Evolutionary conservation across 1,284 basidiomycete genomes (phyloP), one percentile per base, ranked within the genome.

Genomic region (Golubevia sp.): DNA sequence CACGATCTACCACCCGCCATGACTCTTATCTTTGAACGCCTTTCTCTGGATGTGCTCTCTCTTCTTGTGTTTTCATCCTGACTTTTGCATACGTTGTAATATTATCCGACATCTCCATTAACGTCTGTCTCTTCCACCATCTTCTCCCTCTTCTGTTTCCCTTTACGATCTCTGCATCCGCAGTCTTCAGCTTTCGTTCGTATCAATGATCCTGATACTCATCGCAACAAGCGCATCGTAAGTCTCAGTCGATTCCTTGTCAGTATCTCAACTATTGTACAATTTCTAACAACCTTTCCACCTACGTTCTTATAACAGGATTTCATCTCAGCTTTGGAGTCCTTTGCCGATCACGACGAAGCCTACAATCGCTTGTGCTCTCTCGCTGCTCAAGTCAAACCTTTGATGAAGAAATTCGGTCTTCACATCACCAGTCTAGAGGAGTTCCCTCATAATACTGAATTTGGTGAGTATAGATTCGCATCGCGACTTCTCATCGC

Each of bases 371-470:
- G 67, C 21, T 63, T 76, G 15, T 63, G 62, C 8, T 70, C 70
- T 58, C 63, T 76, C 2, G 70, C 74, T 23, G 74, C 74, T 18
- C 66, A 70, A 34, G 73, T 75, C 21, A 71, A 74, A 56, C 74
- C 74, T 1, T 63, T 76, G 6, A 76, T 76, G 74, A 72, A 71
- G 53, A 53, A 53, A 23, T 66, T 73, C 25, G 74, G 73, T 13
- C 71, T 76, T 34, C 66, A 68, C 58, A 68, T 76, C 62, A 76
- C 74, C 62, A 73, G 70, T 20, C 64, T 76, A 13, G 74, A 74
- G 38, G 72, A 76, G 50, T 74, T 68, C 23, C 64, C 74, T 58
- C 70, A 63, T 62, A 77, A 77, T 44, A 44, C 11, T 8, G 38
- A 44, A 44, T 44, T 13, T 44, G 2, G 38, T 44, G 11, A 44